Base-by-base conservation (phyloP, 768 basidiomycete genomes). In the Paxillus rubicundulus region DNA sequence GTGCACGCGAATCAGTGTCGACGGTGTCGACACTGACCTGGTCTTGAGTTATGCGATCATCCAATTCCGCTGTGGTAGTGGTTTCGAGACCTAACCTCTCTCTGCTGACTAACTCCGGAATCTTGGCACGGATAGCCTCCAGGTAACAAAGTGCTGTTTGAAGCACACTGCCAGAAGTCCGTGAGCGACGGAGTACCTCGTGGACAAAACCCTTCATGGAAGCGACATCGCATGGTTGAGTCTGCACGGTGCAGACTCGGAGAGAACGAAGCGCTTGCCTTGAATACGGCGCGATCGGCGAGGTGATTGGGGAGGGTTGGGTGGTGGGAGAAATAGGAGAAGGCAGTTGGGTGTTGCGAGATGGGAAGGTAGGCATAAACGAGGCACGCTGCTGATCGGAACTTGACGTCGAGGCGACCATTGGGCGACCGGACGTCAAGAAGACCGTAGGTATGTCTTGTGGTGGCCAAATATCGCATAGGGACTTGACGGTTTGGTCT, bases 91-190 rank as follows among this genome's bases (percentile, higher is more conserved):
- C 77, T 17, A 65, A 60, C 54, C 74, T 76, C 49, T 87, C 85
- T 57, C 75, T 71, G 1, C 59, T 69, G 44, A 81, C 72, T 9
- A 91, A 73, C 42, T 85, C 82, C 1, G 87, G 83, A 12, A 94
- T 71, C 65, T 81, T 85, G 24, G 74, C 64, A 5, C 89, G 85
- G n/a, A 92, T 78, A 4, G 87, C 90, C 68, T 92, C 90, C 12
- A 95, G 73, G 64, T 94, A 95, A 65, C 92, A 92, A 0, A 92
- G 72, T 0, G 93, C 92, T 0, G 91, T 89, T 65, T 95, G 92
- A 8, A 96, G 77, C 4, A 92, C 89, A 40, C 79, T 82, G 39
- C 86, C 88, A 5, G 89, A 88, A 0, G 92, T 94, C 43, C 89
- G 81, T 12, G 90, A 93, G 34, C 93, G 86, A 47, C 89, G 81